phyloP scores from a whole-genome alignment of 495 filamentous ascomycete genomes.

The Melanomma pulvis-pyrius region DNA sequence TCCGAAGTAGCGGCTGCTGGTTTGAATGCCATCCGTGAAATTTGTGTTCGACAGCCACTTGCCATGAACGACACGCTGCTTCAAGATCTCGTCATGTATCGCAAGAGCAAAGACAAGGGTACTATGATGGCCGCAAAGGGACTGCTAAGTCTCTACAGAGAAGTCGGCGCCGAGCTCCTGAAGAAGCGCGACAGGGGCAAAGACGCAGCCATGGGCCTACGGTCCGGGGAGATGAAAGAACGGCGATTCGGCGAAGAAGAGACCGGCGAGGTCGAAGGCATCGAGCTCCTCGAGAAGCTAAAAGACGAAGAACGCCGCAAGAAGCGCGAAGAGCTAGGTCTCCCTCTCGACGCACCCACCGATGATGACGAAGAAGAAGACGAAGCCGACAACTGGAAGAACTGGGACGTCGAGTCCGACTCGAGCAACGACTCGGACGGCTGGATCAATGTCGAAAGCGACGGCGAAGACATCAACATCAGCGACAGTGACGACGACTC shows the following conservation, averaged over 20 bases:
- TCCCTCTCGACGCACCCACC: conserved; percentile 57
- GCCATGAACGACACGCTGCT: conserved; percentile 94
- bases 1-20: conserved; percentile 89
- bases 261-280: conserved; percentile 81
- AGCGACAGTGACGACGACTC: conserved; percentile 63
- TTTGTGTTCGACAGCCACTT: conserved; percentile 87
- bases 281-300: conserved; percentile 89
- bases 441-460: conserved; percentile 89
- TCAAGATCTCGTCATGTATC: conserved; percentile 95
- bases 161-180: conserved; percentile 86
- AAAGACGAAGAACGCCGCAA: conserved; percentile 84
- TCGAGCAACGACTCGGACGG: conserved; percentile 74
- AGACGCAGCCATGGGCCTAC: conserved; percentile 82
- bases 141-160: conserved; percentile 84
- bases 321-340: conserved; percentile 67
- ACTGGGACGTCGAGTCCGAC: conserved; percentile 80
- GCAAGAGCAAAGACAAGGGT: conserved; percentile 96
- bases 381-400: conserved; percentile 69
- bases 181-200: conserved; percentile 90
- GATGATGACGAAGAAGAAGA: conserved; percentile 59
- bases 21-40: conserved; percentile 91
- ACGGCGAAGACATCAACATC: conserved; percentile 73
- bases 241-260: conserved; percentile 80
- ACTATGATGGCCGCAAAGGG: conserved; percentile 96
- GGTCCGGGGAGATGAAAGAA: conserved; percentile 67